Base-by-base conservation (phyloP, 192 early-diverging fungal genomes). In the Backusella circina region DNA sequence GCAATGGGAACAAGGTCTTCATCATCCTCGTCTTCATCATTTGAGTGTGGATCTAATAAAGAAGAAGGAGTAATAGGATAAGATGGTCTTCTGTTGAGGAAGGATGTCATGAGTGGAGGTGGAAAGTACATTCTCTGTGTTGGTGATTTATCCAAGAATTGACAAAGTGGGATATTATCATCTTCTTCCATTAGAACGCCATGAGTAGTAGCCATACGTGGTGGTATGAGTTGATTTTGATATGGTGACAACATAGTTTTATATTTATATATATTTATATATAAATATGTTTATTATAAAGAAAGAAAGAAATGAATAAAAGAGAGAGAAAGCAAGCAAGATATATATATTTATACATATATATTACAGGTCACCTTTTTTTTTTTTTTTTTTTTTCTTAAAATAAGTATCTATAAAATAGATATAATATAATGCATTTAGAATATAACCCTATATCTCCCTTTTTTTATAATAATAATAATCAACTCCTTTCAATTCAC, bases 1-100 rank as follows among this genome's bases (percentile, higher is more conserved):
- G 36, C 73, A 51, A 75, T 75, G 16, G 74, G 74, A 21, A 75
- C 66, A 0, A 67, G 36, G 8, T 75, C 74, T 51, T 75, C 66
- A 23, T 75, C 74, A 50, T 73, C 71, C 18, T 75, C 74, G 21
- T 71, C 70, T 28, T 75, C 65, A 44, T 44, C 41, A n/a, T 61
- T 23, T 35, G 66, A 75, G 18, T 26, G 54, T 32, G 66, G 31
- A 31, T 75, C 74, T 32, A 68, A 13, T 28, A 75, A 65, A 5
- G 50, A 31, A 26, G 66, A 51, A 30, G 66, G 33, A 12, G 67
- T 68, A 16, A 12, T 68, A 1, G 67, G 67, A 28, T 35, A 68
- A 21, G 67, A 68, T 23, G 67, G 67, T 23, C 67, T 68, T 68
- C 67, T 33, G 35, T n/a, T 35, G 21, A 68, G 32, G 21, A 33